Evolutionary conservation across 331 rosid species (phyloP).

Genomic region (Saraca asoca): DNA sequence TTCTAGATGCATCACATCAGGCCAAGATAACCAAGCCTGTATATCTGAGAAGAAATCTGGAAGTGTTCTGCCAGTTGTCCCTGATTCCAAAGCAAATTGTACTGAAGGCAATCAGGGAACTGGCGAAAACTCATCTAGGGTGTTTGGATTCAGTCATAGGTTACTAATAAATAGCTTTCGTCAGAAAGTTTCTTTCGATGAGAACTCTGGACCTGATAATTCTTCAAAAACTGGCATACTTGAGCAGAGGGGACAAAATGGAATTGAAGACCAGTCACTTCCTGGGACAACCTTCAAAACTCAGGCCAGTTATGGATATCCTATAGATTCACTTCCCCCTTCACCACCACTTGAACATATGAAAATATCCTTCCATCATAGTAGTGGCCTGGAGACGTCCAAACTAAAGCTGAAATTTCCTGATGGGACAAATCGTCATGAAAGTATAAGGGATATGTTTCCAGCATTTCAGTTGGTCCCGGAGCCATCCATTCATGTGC

Average conservation of each 20-base stretch:
- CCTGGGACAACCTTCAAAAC: constrained; percentile 48
- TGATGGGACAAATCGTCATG: constrained; percentile 61
- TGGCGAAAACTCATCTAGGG: constrained; percentile 57
- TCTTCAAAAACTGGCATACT: constrained; percentile 46
- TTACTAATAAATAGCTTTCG: constrained; percentile 66
- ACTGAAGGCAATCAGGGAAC: constrained; percentile 42
- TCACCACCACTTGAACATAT: constrained; percentile 94
- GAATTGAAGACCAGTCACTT: constrained; percentile 35
- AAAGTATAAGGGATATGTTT: constrained; percentile 60
- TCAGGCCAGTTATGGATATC: constrained; percentile 47
- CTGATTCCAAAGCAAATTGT: constrained; percentile 41
- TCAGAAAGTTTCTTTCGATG: constrained; percentile 60
- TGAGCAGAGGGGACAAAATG: constrained; percentile 49
- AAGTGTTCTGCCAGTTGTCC: constrained; percentile 38
- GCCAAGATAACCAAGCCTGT: constrained; percentile 45
- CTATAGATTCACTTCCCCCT: constrained; percentile 59
- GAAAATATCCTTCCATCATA: constrained; percentile 90
- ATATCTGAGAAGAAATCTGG: constrained; percentile 35
- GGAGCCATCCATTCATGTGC: constrained; percentile 59
- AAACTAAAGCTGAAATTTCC: constrained; percentile 77
- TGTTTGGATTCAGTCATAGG: constrained; percentile 74
- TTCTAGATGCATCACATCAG: constrained; percentile 40
- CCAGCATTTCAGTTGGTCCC: constrained; percentile 89
- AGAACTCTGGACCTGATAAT: constrained; percentile 45
- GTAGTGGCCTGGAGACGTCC: constrained; percentile 61